phyloP scores from a whole-genome alignment of 2,329 filamentous ascomycete genomes.

The Pseudogymnoascus sp. region DNA sequence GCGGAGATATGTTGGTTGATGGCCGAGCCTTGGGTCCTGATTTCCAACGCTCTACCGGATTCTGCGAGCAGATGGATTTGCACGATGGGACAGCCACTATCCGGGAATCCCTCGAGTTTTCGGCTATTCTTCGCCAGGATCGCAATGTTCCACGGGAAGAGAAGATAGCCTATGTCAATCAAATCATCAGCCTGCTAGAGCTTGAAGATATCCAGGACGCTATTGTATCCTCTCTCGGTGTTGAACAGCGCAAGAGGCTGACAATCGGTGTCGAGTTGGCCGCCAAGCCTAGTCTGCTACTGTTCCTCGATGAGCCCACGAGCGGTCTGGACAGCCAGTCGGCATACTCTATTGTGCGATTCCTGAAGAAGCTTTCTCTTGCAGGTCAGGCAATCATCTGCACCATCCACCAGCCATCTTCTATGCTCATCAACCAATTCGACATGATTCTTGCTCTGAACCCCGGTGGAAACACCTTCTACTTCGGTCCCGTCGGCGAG shows the following conservation, averaged over 20 bases:
- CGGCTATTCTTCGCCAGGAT: constrained; percentile 79
- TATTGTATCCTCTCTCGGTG: constrained; percentile 52
- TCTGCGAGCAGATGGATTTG: constrained; percentile 87
- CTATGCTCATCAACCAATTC: constrained; percentile 46
- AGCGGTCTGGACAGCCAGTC: constrained; percentile 54
- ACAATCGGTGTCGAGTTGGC: constrained; percentile 53
- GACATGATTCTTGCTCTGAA: constrained; percentile 57
- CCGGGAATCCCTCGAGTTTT: constrained; percentile 80
- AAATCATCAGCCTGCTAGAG: constrained; percentile 56
- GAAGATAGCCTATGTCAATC: constrained; percentile 79
- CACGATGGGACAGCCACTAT: constrained; percentile 78
- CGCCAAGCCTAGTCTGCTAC: constrained; percentile 47
- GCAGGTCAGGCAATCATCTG: constrained; percentile 45
- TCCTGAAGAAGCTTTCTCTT: constrained; percentile 52
- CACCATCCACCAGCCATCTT: constrained; percentile 48
- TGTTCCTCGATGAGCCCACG: constrained; percentile 56
- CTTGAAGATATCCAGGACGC: constrained; percentile 61
- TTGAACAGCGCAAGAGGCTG: constrained; percentile 53
- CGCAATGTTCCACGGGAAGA: constrained; percentile 60
- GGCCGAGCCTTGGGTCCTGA: constrained; percentile 62
- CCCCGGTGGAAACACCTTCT: constrained; percentile 57
- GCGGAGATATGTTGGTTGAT: constrained; percentile 67
- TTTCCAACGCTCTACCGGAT: constrained; percentile 69
- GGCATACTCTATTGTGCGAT: constrained; percentile 54
- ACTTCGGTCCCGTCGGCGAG: constrained; percentile 58